Conservation (phyloP, 345 rosid genomes). For the Geranium rotundifolium region DNA sequence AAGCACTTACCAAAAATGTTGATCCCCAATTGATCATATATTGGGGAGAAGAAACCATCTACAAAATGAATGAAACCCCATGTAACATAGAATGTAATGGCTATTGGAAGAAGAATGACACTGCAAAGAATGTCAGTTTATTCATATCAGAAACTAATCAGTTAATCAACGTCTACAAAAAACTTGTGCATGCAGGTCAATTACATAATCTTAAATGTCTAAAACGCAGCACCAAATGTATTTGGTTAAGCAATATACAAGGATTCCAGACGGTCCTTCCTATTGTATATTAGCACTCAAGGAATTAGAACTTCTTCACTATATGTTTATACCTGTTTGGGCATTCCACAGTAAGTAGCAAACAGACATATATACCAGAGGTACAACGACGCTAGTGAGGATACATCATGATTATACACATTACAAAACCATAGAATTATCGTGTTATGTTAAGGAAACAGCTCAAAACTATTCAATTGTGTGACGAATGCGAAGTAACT, state of each 20-base stretch:
- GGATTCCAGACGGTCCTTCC: neutral
- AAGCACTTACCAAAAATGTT: slow-evolving; percentile 37
- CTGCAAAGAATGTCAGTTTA: slow-evolving; percentile 19
- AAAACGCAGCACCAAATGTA: neutral
- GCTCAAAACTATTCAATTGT: neutral
- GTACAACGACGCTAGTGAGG: neutral
- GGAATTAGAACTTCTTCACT: neutral
- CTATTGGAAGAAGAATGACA: slow-evolving; percentile 45
- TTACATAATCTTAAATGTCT: neutral
- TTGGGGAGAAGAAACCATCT: slow-evolving; percentile 51
- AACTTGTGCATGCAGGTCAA: neutral
- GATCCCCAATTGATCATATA: slow-evolving; percentile 43
- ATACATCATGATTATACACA: too few species aligned
- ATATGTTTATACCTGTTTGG: neutral
- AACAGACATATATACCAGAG: neutral
- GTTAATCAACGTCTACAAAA: neutral
- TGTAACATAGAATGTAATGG: slow-evolving; percentile 43
- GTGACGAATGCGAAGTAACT: neutral
- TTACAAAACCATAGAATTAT: too few species aligned
- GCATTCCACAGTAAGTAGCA: neutral
- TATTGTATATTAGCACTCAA: neutral
- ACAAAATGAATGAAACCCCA: slow-evolving; percentile 51
- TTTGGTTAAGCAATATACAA: neutral
- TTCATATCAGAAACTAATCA: neutral
- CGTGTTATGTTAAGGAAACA: too few species aligned